Evolutionary conservation across 129 eudicot species (phyloP).

Genomic region (Chrysanthemum seticuspe): DNA sequence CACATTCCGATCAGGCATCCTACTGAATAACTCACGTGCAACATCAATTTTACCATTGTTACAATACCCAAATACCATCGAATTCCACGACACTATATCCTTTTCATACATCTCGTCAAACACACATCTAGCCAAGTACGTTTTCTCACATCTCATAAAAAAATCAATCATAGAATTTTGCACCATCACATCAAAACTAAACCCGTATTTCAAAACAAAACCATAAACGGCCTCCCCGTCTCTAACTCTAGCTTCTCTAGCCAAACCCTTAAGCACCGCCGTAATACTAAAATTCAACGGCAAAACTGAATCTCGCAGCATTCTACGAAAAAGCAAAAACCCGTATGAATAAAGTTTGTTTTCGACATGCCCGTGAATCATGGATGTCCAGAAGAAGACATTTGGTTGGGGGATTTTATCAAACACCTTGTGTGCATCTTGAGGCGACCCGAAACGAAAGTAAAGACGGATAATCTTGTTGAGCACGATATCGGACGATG

Average conservation of each 20-base stretch:
- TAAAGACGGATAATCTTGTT: constrained; percentile 47
- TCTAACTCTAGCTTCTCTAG: constrained; percentile 30
- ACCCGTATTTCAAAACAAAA: constrained; percentile 43
- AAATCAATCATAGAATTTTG: constrained; percentile 49
- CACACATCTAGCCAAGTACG: constrained; percentile 35
- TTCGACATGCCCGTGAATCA: constrained; percentile 56
- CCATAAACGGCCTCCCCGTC: constrained; percentile 45
- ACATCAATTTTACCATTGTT: constrained; percentile 34
- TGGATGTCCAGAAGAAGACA: constrained; percentile 56
- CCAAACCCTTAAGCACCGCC: constrained; percentile 43
- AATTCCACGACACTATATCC: constrained; percentile 58
- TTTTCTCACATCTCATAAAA: constrained; percentile 47
- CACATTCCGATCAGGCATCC: constrained; percentile 47
- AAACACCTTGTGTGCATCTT: constrained; percentile 40
- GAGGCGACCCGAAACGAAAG: constrained; percentile 28
- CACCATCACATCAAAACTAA: constrained; percentile 40
- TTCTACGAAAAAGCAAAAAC: constrained; percentile 28
- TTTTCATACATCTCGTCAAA: constrained; percentile 45
- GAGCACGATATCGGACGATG: constrained; percentile 43
- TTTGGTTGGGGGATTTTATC: constrained; percentile 48
- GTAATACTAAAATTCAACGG: constrained; percentile 38
- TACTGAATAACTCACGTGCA: constrained; percentile 37
- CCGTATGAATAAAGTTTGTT: constrained; percentile 30
- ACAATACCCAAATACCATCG: constrained; percentile 49
- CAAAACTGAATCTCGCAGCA: constrained; percentile 34